phyloP scores from a whole-genome alignment of 345 rosid species.

The Conringia planisiliqua region DNA sequence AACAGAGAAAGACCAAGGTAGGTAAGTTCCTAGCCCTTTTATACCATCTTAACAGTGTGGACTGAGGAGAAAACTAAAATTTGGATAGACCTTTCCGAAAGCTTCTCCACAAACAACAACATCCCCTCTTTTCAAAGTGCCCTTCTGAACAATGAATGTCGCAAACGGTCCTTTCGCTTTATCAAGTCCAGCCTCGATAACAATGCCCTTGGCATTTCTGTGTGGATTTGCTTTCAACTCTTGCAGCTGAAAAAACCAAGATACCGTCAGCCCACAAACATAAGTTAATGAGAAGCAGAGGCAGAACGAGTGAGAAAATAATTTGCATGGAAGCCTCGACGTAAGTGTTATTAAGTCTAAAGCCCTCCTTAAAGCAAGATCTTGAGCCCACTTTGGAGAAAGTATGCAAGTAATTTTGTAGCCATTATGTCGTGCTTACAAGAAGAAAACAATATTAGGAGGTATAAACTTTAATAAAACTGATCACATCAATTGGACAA shows the following conservation, averaged over 20 bases:
- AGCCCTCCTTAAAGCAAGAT: slow-evolving; percentile 6
- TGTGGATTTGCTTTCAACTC: slow-evolving; percentile 97
- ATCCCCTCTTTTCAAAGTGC: slow-evolving; percentile 87
- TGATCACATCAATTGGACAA: not conserved
- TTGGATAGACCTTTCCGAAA: slow-evolving; percentile 80
- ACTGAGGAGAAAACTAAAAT: slow-evolving; percentile 13
- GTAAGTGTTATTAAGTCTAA: not conserved
- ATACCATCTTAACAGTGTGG: not conserved
- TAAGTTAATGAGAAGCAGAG: slow-evolving; percentile 9
- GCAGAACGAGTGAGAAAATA: not conserved
- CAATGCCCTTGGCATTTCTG: slow-evolving; percentile 91
- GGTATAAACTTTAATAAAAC: not conserved
- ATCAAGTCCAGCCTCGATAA: slow-evolving; percentile 90
- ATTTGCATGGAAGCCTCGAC: not conserved
- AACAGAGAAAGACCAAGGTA: slow-evolving; percentile 7
- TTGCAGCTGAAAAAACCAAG: slow-evolving; percentile 67
- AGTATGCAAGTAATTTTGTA: not conserved
- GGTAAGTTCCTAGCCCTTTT: slow-evolving; percentile 19
- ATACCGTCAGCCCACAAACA: slow-evolving; percentile 29
- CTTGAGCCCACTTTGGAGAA: not conserved
- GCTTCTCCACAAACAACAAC: slow-evolving; percentile 93
- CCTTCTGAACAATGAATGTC: slow-evolving; percentile 93
- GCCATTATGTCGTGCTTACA: not conserved
- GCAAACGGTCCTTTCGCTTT: slow-evolving; percentile 91
- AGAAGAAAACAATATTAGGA: not conserved